A percentile compares a stretch with the other conserved stretches of the same genome.
These are phyloP conservation scores for Plectosphaerella cucumerina DNA, from an alignment of 2,329 filamentous ascomycete species.

Conservation along the genomic window DNA sequence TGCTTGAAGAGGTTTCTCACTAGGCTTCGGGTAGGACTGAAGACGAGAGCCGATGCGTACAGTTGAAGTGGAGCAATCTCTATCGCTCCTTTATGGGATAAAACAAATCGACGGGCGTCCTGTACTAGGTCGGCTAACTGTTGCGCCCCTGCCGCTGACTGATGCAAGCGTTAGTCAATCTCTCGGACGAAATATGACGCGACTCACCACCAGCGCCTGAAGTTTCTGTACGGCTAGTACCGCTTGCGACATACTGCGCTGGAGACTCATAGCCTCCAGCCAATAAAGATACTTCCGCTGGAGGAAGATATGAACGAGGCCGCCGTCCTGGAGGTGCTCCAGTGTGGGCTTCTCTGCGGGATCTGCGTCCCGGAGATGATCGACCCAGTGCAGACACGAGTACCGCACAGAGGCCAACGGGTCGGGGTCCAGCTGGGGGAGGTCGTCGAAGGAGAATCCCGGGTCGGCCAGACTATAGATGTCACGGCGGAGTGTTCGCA, in stretches of 20 bases:
- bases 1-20: conserved; percentile 11
- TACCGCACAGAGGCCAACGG: conserved; percentile 14
- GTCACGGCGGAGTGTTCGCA: conserved; percentile 24
- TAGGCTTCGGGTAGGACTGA: conserved; percentile 20
- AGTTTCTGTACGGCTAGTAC: conserved; percentile 16
- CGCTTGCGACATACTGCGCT: conserved; percentile 18
- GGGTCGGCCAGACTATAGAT: conserved; percentile 24
- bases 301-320: conserved; percentile 26
- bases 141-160: conserved; percentile 4
- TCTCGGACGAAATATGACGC: not conserved
- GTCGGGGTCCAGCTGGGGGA: conserved; percentile 9
- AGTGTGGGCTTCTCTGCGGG: conserved; percentile 2
- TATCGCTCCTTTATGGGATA: conserved; percentile 18
- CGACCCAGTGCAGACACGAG: conserved; percentile 17
- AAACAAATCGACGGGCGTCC: conserved; percentile 25
- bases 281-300: conserved; percentile 31
- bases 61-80: conserved; percentile 23
- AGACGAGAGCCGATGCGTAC: conserved; percentile 27
- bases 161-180: conserved; percentile 3
- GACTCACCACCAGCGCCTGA: conserved; percentile 9
- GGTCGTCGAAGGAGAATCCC: conserved; percentile 6
- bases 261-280: conserved; percentile 36
- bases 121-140: conserved; percentile 13
- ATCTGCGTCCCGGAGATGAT: conserved; percentile 10
- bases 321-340: conserved; percentile 17